phyloP scores from a whole-genome alignment of 139 green algal species.

The Cymbomonas tetramitiformis region DNA sequence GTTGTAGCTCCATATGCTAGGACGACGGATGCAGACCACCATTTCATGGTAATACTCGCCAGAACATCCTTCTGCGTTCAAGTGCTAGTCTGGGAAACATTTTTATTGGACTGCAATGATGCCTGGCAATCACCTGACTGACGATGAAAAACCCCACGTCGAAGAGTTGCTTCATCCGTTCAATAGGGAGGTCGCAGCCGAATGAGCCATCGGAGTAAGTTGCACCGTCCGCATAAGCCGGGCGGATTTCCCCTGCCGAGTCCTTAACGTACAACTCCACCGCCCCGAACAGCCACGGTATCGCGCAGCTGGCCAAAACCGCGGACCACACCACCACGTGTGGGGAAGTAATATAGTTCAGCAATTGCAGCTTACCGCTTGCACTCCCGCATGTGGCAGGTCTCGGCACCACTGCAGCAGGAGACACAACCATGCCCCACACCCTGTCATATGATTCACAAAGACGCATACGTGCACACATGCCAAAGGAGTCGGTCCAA shows the following conservation, averaged over 20 bases:
- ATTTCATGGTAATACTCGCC: too few species aligned
- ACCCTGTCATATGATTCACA: too few species aligned
- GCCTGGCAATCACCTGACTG: too few species aligned
- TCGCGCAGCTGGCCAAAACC: constrained; percentile 38
- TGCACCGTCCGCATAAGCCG: too few species aligned
- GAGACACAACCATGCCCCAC: too few species aligned
- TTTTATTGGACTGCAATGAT: too few species aligned
- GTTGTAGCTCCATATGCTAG: too few species aligned
- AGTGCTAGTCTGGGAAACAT: too few species aligned
- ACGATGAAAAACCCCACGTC: constrained; percentile 51
- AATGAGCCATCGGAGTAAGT: constrained; percentile 33
- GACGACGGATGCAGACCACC: too few species aligned
- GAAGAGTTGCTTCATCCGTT: constrained; percentile 36
- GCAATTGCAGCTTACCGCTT: constrained; percentile 21
- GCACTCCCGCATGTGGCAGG: constrained; percentile 3
- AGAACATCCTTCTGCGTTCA: too few species aligned
- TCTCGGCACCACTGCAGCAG: too few species aligned
- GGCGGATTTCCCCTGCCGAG: background rate
- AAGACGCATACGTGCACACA: constrained; percentile 26
- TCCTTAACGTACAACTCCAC: constrained; percentile 6
- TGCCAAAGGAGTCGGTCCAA: too few species aligned
- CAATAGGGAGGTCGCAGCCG: constrained; percentile 35
- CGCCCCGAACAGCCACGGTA: constrained; percentile 34
- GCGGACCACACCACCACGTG: constrained; percentile 42
- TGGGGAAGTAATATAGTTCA: constrained; percentile 44